These are phyloP conservation scores for Lathyrus tuberosus DNA, from an alignment of 306 rosid genomes.

Conservation along the genomic window DNA sequence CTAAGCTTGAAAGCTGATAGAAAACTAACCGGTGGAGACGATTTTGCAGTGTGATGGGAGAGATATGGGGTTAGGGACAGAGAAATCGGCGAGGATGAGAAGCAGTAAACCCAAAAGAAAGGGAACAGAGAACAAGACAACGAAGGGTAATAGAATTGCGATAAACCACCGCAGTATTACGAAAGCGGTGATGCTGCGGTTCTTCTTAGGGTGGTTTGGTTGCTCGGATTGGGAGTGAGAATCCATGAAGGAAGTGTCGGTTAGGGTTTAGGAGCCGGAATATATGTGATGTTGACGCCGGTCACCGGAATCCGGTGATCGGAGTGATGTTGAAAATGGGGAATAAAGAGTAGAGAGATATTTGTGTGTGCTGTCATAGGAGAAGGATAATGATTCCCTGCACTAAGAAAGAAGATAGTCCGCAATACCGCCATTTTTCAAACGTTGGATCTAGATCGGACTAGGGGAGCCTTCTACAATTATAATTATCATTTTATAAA, in stretches of 20 bases:
- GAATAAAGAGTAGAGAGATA: not conserved
- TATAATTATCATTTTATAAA: too few species aligned
- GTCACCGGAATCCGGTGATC: constrained; percentile 90
- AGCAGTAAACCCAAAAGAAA: constrained; percentile 51
- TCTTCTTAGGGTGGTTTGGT: constrained; percentile 30
- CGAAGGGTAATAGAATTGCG: constrained; percentile 50
- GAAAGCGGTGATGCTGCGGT: constrained; percentile 14
- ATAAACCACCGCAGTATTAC: constrained; percentile 53
- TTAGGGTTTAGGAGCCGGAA: constrained; percentile 13
- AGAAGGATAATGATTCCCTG: too few species aligned
- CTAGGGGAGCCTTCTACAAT: too few species aligned
- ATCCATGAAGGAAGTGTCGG: constrained; percentile 55
- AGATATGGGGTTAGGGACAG: constrained; percentile 61
- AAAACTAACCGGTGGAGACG: constrained; percentile 67
- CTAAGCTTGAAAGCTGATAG: not conserved
- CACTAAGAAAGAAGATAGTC: too few species aligned
- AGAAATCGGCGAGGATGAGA: constrained; percentile 54
- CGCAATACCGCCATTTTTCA: too few species aligned
- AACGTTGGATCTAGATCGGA: too few species aligned
- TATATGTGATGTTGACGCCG: constrained; percentile 36
- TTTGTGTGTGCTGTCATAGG: not conserved
- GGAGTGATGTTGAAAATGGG: constrained; percentile 35
- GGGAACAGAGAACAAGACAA: constrained; percentile 51
- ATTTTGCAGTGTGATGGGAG: constrained; percentile 84
- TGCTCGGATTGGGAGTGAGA: constrained; percentile 43